Conservation (phyloP, 2,329 filamentous ascomycete species). For the Trichoderma polysporum region DNA sequence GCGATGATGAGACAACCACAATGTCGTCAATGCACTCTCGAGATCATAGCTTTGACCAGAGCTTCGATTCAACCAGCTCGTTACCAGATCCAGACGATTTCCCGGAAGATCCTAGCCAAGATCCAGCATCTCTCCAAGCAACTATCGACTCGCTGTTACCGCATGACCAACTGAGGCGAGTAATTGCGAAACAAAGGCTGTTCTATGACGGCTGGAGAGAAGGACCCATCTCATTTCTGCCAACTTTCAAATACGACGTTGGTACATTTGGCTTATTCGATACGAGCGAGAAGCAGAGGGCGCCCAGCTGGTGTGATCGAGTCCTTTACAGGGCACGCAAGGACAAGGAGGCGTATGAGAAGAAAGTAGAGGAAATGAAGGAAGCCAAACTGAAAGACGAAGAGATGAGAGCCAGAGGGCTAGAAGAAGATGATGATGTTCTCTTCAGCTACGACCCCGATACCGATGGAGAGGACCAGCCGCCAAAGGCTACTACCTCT, state of each 20-base stretch:
- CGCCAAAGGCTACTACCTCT: conserved; percentile 34
- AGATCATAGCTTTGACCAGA: conserved; percentile 39
- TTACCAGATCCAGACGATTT: conserved; percentile 67
- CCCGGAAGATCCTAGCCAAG: conserved; percentile 64
- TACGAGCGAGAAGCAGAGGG: conserved; percentile 88
- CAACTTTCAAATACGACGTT: conserved; percentile 96
- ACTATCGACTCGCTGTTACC: conserved; percentile 83
- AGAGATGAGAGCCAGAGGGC: conserved; percentile 78
- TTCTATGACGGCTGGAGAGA: conserved; percentile 94
- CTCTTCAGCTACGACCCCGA: conserved; percentile 91
- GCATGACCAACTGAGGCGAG: conserved; percentile 79
- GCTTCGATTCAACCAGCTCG: conserved; percentile 42
- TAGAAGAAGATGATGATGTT: conserved; percentile 79
- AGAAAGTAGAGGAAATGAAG: conserved; percentile 61
- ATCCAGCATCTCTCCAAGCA: conserved; percentile 83
- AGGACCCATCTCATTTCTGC: conserved; percentile 82
- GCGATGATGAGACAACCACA: conserved; percentile 46
- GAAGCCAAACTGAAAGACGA: conserved; percentile 71
- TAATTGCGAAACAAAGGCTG: conserved; percentile 72
- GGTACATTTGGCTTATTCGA: conserved; percentile 93
- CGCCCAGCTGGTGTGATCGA: conserved; percentile 95
- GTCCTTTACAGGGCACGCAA: conserved; percentile 80
- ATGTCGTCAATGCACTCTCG: conserved; percentile 35
- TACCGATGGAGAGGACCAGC: conserved; percentile 57
- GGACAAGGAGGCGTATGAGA: conserved; percentile 66